These are phyloP conservation scores for Diplodia mutila DNA, from an alignment of 2,329 filamentous ascomycete genomes.

Conservation along the genomic window DNA sequence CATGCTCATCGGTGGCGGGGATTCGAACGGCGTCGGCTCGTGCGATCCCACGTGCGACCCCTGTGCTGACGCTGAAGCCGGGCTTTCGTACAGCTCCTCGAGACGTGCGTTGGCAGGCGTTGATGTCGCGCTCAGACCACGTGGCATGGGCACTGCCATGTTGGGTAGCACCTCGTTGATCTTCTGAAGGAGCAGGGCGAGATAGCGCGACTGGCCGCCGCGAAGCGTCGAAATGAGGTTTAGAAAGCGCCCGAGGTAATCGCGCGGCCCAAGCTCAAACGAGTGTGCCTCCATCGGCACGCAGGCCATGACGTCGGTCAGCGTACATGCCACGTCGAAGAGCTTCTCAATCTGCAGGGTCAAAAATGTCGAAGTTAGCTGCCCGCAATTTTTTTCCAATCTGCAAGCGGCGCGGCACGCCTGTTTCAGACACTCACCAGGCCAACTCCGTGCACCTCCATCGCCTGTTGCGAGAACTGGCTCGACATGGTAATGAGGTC, in stretches of 20 bases:
- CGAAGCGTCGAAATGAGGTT: slow-evolving; percentile 71
- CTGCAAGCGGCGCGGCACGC: slow-evolving; percentile 5
- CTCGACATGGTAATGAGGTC: slow-evolving; percentile 66
- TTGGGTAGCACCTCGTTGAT: slow-evolving; percentile 70
- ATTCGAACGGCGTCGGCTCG: slow-evolving; percentile 26
- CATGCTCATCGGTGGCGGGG: slow-evolving; percentile 25
- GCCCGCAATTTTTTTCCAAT: not conserved
- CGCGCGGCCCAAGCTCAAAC: slow-evolving; percentile 70
- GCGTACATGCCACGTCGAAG: slow-evolving; percentile 72
- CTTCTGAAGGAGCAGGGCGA: slow-evolving; percentile 77
- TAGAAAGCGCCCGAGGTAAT: slow-evolving; percentile 71
- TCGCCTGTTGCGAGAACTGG: slow-evolving; percentile 71
- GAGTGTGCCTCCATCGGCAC: slow-evolving; percentile 58
- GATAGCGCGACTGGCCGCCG: slow-evolving; percentile 74
- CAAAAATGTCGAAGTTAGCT: slow-evolving; percentile 11
- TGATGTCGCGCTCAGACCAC: slow-evolving; percentile 34
- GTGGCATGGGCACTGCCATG: slow-evolving; percentile 38
- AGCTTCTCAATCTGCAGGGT: slow-evolving; percentile 71
- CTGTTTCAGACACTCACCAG: slow-evolving; percentile 59
- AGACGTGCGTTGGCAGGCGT: slow-evolving; percentile 30
- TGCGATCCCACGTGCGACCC: slow-evolving; percentile 26
- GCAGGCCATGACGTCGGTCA: slow-evolving; percentile 73
- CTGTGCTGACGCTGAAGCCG: slow-evolving; percentile 25
- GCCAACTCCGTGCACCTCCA: slow-evolving; percentile 75
- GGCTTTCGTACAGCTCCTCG: slow-evolving; percentile 28